Evolutionary conservation across 169 alveolate species (phyloP), one percentile per base, ranked within the genome.

Genomic region (Plasmodium gonderi): DNA sequence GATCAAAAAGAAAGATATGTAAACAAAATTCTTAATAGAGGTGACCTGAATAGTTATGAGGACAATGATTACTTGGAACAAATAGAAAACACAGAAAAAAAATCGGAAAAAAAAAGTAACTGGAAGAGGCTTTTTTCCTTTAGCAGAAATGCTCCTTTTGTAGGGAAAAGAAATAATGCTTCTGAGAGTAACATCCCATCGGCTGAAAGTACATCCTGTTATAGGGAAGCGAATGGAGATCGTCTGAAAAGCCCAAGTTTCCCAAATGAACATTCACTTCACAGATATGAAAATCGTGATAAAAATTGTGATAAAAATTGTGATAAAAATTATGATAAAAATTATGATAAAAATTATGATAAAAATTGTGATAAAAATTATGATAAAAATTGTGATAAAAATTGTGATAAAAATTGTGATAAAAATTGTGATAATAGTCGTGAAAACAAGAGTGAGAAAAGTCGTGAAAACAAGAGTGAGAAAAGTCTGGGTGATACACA

Each of bases 1-100:
- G 87, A 87, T 42, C 31, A 76, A 38, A 75, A 87, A 65, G 60
- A 87, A 75, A 87, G 68, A 42, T 75, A 51, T 74, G 44, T 75
- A 40, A 87, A 87, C 47, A 74, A 75, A 26, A 49, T 75, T 87
- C 38, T 87, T 29, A 87, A 87, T 33, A 20, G 42, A 72, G 78
- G 78, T 7, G 45, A 75, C 17, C 40, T 4, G 42, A 75, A 51
- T 11, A 40, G 68, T 64, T 69, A 82, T 54, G 40, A 69, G 11
- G 83, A 68, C 60, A 44, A 26, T 40, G 68, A 44, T 42, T 44
- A 44, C 40, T 76, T 40, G 69, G 42, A 76, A 40, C 64, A 47
- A 5, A 31, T 40, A 17, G 60, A 76, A 76, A 20, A 45, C 17
- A 0, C 82, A 7, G 82, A 51, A 17, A 40, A 38, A 36, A 80